Evolutionary conservation across 306 rosid genomes (phyloP), one percentile per base, ranked within the genome.

Genomic region (Astragalus membranaceus): DNA sequence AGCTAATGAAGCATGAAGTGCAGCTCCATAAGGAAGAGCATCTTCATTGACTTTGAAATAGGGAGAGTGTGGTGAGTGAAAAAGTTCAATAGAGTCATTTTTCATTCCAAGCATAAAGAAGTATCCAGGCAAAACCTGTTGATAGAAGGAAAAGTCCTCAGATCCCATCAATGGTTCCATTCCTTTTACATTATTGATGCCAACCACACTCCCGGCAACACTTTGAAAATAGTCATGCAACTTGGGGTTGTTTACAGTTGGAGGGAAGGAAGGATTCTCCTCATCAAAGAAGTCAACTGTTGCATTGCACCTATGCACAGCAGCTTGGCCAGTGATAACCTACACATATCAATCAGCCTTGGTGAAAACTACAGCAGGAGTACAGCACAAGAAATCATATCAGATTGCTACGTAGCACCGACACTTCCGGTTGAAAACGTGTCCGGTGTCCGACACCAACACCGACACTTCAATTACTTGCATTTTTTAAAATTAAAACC

Each of bases 241-340:
- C 66, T 64, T 85, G 46, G 69, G 79, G 9, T 83, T 59, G 82
- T 91, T 91, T 41, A 94, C 37, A 2, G 96, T 86, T 3, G 96
- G 92, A 44, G 97, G 99, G 88, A 80, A 84, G 68, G 47, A 53
- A 50, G 83, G 54, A 60, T 77, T 88, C 61, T 79, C 85, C 3
- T 81, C 67, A 6, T 87, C 90, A 13, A 67, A 71, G 74, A 94
- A 94, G 71, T 32, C 37, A 11, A 94, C 92, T 0, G 86, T 88
- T 43, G 92, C 97, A 67, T 85, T 89, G 87, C 99, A 94, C 81
- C 96, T 85, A 65, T 91, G 96, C 55, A 94, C 99, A 1, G 86
- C 71, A 61, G 99, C 97, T 81, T 94, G 99, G 44, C 90, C 86
- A 3, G 58, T 77, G 75, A 91, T 94, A 78, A 94, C 91, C 99